phyloP scores from a whole-genome alignment of 306 rosid species.

The Ziziphus jujuba region DNA sequence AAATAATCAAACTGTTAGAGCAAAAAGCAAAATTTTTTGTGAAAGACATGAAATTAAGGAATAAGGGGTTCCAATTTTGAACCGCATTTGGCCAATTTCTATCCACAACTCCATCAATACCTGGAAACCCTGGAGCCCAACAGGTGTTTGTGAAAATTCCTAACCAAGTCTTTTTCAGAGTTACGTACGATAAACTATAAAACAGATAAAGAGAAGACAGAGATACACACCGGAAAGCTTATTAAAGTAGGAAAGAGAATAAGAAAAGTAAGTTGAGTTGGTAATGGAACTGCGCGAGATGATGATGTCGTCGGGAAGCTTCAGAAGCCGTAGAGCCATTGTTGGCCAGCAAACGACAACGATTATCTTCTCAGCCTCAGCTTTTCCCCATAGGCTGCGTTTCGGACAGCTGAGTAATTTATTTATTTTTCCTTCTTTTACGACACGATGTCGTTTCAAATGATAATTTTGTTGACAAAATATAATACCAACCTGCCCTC shows the following conservation, averaged over 20 bases:
- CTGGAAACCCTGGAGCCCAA: not conserved
- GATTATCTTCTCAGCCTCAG: not conserved
- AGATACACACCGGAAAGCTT: slow-evolving; percentile 27
- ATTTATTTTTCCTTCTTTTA: no score
- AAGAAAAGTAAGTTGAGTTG: slow-evolving; percentile 27
- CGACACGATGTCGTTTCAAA: no score
- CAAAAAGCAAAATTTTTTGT: not conserved
- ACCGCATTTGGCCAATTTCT: slow-evolving; percentile 3
- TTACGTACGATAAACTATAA: not conserved
- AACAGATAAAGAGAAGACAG: not conserved
- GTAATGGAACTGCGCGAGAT: slow-evolving; percentile 34
- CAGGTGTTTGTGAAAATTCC: slow-evolving; percentile 17
- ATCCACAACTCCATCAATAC: not conserved
- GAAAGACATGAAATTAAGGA: not conserved
- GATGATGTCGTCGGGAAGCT: slow-evolving; percentile 25
- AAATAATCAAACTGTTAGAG: not conserved
- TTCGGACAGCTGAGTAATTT: no score
- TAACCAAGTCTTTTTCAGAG: not conserved
- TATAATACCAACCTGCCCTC: no score
- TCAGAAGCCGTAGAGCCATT: slow-evolving; percentile 56
- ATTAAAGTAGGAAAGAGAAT: slow-evolving; percentile 22
- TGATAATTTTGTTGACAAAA: no score
- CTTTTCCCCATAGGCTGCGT: not conserved
- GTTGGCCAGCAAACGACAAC: not conserved
- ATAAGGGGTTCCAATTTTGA: not conserved